phyloP scores from a whole-genome alignment of 164 flowering plant genomes.

The Liquidambar formosana region DNA sequence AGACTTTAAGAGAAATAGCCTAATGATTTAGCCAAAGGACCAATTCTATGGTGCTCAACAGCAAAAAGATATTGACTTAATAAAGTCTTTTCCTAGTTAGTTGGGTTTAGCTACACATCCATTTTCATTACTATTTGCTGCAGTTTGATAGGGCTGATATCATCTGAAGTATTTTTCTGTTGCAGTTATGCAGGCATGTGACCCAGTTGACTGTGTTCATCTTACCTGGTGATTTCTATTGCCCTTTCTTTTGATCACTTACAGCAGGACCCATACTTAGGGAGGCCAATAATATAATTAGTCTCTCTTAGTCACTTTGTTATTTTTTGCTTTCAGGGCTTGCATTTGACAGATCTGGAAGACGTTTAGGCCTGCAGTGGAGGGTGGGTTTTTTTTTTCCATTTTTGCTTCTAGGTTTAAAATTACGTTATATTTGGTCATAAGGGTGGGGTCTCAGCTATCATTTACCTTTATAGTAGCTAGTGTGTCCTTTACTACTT shows the following conservation, averaged over 20 bases:
- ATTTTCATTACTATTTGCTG: too few species aligned
- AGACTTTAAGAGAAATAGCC: background rate
- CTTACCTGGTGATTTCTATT: conserved; percentile 65
- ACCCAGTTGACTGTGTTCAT: conserved; percentile 86
- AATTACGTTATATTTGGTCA: too few species aligned
- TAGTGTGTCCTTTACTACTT: too few species aligned
- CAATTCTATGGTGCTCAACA: too few species aligned
- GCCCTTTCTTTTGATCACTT: conserved; percentile 1
- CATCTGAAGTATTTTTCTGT: conserved; percentile 17
- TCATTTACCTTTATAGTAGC: too few species aligned
- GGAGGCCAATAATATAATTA: background rate
- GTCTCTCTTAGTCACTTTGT: background rate
- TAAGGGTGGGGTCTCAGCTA: background rate
- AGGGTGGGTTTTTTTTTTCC: conserved; percentile 60
- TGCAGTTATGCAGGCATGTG: conserved; percentile 84
- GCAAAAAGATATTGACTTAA: too few species aligned
- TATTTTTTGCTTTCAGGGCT: conserved; percentile 53
- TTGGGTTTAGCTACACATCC: too few species aligned
- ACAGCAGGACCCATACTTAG: background rate
- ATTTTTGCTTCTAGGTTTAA: background rate
- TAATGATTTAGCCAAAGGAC: too few species aligned
- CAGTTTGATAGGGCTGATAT: background rate
- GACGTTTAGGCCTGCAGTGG: conserved; percentile 97
- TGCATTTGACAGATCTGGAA: conserved; percentile 92
- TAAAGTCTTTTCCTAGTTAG: too few species aligned